phyloP scores from a whole-genome alignment of 352 stramenopile species.

The Pythium insidiosum region DNA sequence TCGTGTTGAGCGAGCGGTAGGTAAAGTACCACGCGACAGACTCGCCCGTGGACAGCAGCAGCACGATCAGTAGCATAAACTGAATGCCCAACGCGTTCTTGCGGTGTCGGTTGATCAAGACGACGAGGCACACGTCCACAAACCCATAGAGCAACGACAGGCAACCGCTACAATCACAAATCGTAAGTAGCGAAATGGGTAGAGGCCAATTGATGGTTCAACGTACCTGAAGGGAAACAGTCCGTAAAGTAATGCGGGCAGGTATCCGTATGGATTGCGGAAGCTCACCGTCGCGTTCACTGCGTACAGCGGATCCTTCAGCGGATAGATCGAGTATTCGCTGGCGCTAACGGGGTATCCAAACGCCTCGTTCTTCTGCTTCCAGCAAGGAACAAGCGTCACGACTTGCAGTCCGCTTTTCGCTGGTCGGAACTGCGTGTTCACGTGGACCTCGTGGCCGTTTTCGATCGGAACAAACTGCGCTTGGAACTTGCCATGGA shows the following conservation, averaged over 20 bases:
- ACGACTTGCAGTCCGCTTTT: conserved; percentile 53
- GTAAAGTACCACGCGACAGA: conserved; percentile 70
- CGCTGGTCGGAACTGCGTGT: conserved; percentile 38
- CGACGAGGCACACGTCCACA: conserved; percentile 58
- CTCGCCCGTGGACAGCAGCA: conserved; percentile 70
- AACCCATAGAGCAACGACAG: conserved; percentile 68
- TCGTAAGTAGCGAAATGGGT: background rate
- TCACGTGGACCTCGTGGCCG: conserved; percentile 20
- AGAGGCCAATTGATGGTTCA: too few relatives aligned
- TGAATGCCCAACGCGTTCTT: conserved; percentile 72
- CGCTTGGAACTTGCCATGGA: conserved; percentile 26
- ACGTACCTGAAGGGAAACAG: conserved; percentile 82
- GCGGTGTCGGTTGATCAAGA: conserved; percentile 61
- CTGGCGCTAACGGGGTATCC: conserved; percentile 70
- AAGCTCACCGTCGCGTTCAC: conserved; percentile 63
- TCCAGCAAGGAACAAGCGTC: conserved; percentile 70
- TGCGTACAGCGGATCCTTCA: conserved; percentile 57
- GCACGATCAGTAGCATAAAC: conserved; percentile 71
- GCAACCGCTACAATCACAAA: conserved; percentile 31
- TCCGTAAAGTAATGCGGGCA: conserved; percentile 71
- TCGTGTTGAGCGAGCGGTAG: conserved; percentile 68
- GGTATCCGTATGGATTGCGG: conserved; percentile 74
- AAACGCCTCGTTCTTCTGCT: conserved; percentile 73
- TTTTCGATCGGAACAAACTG: background rate
- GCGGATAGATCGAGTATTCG: conserved; percentile 61